A percentile compares a stretch with the other conserved stretches of the same genome.
These are phyloP conservation scores for Fraxinus greggii DNA, from an alignment of 305 asterid genomes.

Conservation along the genomic window DNA sequence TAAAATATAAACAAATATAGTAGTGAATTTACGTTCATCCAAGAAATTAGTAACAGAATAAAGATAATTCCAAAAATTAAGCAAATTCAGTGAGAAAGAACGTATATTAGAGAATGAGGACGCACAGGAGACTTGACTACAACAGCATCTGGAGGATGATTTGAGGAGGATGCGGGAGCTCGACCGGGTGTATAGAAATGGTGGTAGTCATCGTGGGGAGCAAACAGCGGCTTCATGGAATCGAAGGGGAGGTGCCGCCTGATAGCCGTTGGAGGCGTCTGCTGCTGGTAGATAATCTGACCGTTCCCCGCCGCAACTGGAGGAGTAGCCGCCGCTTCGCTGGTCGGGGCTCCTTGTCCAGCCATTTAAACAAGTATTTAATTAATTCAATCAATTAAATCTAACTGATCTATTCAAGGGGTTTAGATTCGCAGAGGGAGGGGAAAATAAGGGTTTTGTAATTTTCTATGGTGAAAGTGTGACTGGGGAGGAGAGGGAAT, in stretches of 20 bases:
- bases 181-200: conserved; percentile 57
- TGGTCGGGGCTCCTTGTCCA: conserved; percentile 48
- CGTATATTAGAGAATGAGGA: conserved; percentile 2
- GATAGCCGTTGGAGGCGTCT: conserved; percentile 52
- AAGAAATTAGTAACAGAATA: conserved; percentile 15
- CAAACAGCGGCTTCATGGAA: conserved; percentile 79
- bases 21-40: conserved; percentile 7
- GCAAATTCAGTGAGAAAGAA: neutral
- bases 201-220: conserved; percentile 67
- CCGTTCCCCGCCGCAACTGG: conserved; percentile 37
- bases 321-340: conserved; percentile 51
- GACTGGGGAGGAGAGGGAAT: conserved; percentile 54
- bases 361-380: conserved; percentile 36
- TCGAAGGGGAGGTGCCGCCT: conserved; percentile 82
- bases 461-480: conserved; percentile 25
- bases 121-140: conserved; percentile 83
- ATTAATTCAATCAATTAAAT: neutral
- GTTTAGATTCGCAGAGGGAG: conserved; percentile 24
- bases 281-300: conserved; percentile 33
- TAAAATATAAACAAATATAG: neutral
- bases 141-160: conserved; percentile 74
- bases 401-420: conserved; percentile 9
- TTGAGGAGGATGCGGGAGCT: conserved; percentile 39
- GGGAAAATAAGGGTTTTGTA: conserved; percentile 37
- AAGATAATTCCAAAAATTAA: conserved; percentile 4